Evolutionary conservation across 208 protist genomes (phyloP).

Genomic region (Crithidia acanthocephali): DNA sequence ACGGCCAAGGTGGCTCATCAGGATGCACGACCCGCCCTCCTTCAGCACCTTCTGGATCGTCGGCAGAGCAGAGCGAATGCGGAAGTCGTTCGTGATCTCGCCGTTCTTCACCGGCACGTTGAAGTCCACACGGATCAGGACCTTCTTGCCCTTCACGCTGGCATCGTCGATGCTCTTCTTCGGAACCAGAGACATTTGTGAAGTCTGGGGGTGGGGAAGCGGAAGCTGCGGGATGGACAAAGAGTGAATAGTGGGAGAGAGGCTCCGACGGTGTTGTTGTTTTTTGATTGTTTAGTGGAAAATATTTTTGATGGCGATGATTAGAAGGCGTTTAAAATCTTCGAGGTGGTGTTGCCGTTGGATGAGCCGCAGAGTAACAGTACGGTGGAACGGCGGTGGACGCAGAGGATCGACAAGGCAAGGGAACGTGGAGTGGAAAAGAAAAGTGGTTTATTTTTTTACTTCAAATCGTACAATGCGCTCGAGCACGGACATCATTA

Average conservation of each 20-base stretch:
- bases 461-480: too few species aligned
- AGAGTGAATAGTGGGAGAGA: neutral
- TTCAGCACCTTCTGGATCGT: slow-evolving; percentile 96
- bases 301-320: neutral
- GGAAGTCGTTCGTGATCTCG: slow-evolving; percentile 95
- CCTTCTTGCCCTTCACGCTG: slow-evolving; percentile 92
- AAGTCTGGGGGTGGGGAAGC: slow-evolving; percentile 13
- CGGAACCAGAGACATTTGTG: slow-evolving; percentile 53
- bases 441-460: too few species aligned
- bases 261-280: too few species aligned
- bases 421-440: too few species aligned
- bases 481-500: too few species aligned
- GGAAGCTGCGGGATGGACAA: neutral
- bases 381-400: too few species aligned
- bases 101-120: slow-evolving; percentile 98
- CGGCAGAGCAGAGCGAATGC: slow-evolving; percentile 95
- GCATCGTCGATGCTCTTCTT: slow-evolving; percentile 87
- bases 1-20: slow-evolving; percentile 98
- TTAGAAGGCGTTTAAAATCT: slow-evolving; percentile 2
- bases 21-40: slow-evolving; percentile 84
- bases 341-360: too few species aligned
- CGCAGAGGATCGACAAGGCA: too few species aligned
- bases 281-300: neutral
- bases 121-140: slow-evolving; percentile 97
- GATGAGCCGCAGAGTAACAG: too few species aligned